Base-by-base conservation (phyloP, 441 rosid species). In the Cnidoscolus chayamansa region DNA sequence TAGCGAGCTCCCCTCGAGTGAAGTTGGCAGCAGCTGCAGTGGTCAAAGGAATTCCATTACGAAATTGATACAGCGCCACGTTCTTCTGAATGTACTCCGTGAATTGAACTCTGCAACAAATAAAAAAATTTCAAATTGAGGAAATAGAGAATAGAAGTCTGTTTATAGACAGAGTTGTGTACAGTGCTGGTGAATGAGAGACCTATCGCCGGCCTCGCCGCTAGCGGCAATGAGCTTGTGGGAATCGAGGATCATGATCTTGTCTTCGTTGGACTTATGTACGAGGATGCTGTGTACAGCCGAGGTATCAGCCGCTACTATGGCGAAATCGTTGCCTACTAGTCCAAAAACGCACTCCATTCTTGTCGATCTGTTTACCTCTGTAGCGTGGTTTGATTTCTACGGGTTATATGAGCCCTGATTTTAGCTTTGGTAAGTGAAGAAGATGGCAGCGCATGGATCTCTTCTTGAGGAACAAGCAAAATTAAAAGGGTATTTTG, bases 191-290 rank as follows among this genome's bases (percentile, higher is more conserved):
- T 11, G 4, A 54, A 4, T 31, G 16, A 35, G 45, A 65, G 64
- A 92, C 99, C 99, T 84, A 79, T 94, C 99, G n/a, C 99, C 99
- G 17, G 99, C 80, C 81, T 92, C 99, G 53, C 99, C 99, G 74
- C 99, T 92, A 45, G 99, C 98, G 76, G 99, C 98, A 72, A 89
- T 72, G 75, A 94, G 97, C 85, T 92, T 94, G 87, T 94, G 98
- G 47, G 97, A 90, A 74, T 94, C 99, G 30, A 94, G 99, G 51
- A 84, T 54, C 99, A 92, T 94, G 88, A 94, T 90, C 80, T 92
- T 94, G 86, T 92, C 99, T 79, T 94, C 99, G 77, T 94, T 87
- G 43, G 94, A 85, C 67, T 94, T 94, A 85, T 94, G 99, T 16
- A 92, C 91, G 45, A 94, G 85, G 65, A 94, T 94, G 76, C 99